Conservation (phyloP, 73 alveolate species). For the Blepharisma japonicum region DNA sequence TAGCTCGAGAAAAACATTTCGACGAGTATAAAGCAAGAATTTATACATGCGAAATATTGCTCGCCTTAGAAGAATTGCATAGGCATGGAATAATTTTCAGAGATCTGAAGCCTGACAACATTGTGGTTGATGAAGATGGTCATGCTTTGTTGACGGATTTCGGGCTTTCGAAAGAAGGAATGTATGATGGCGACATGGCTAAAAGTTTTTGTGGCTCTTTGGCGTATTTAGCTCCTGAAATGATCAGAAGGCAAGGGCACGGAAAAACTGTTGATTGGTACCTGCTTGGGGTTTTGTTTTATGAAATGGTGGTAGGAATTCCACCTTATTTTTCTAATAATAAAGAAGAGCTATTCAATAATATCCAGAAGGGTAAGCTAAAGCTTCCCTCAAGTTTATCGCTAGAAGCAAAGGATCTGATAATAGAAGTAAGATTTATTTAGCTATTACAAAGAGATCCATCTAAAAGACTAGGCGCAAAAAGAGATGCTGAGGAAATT, state of each 20-base stretch:
- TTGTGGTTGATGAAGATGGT: constrained; percentile 91
- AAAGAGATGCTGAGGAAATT: constrained; percentile 74
- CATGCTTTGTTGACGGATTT: constrained; percentile 95
- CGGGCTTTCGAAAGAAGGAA: constrained; percentile 93
- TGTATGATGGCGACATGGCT: constrained; percentile 59
- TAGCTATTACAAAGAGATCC: constrained; percentile 82
- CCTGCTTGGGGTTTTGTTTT: constrained; percentile 83
- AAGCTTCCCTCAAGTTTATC: constrained; percentile 61
- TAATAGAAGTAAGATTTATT: constrained; percentile 47
- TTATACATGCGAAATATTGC: constrained; percentile 77
- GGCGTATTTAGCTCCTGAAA: constrained; percentile 93
- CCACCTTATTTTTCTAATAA: constrained; percentile 93
- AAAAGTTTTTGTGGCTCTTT: constrained; percentile 64
- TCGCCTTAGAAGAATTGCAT: constrained; percentile 89
- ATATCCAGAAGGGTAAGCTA: constrained; percentile 74
- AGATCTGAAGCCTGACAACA: constrained; percentile 95
- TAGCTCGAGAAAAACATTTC: constrained; percentile 50
- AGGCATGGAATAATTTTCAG: constrained; percentile 88
- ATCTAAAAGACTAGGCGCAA: constrained; percentile 78
- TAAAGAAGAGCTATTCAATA: constrained; percentile 75
- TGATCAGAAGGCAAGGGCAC: constrained; percentile 77
- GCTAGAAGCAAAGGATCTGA: neutral
- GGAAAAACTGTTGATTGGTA: constrained; percentile 90
- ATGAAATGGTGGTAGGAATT: constrained; percentile 91
- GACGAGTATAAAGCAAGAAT: constrained; percentile 84